These are phyloP conservation scores for Ettlia oleoabundans DNA, from an alignment of 139 green algal genomes.

Conservation along the genomic window DNA sequence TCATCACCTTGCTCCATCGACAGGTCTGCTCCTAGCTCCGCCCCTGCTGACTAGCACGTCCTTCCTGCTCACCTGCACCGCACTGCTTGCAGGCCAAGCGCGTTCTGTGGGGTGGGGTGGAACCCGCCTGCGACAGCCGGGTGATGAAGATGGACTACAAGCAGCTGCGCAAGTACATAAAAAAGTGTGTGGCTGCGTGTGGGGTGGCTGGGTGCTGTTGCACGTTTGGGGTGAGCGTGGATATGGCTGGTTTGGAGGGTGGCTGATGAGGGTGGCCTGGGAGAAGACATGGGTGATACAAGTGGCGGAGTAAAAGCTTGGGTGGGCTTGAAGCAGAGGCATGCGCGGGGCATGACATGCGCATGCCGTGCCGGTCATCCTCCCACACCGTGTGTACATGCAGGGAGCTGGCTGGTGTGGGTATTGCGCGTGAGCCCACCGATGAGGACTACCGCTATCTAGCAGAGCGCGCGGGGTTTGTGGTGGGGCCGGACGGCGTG, in stretches of 20 bases:
- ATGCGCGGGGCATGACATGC: too few species aligned
- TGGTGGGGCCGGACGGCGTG: not conserved
- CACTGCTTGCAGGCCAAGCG: conserved; percentile 4
- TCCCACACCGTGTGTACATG: not conserved
- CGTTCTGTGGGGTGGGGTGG: conserved; percentile 15
- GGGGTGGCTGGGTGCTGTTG: not conserved
- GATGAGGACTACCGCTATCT: conserved; percentile 25
- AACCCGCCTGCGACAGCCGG: not conserved
- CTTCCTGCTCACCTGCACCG: not conserved
- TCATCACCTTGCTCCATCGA: too few species aligned
- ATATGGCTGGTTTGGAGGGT: too few species aligned
- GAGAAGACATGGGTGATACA: too few species aligned
- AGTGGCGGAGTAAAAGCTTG: too few species aligned
- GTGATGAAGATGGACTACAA: conserved; percentile 19
- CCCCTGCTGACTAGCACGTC: not conserved
- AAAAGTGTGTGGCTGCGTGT: not conserved
- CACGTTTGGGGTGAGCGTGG: too few species aligned
- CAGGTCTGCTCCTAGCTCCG: not conserved
- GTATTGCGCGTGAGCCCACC: not conserved
- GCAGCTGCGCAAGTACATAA: conserved; percentile 26
- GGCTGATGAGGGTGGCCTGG: too few species aligned
- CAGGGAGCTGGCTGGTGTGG: conserved; percentile 3
- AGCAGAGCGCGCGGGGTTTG: conserved; percentile 11
- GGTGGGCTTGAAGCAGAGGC: too few species aligned
- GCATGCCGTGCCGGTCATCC: not conserved